phyloP scores from a whole-genome alignment of 192 early-diverging fungal genomes.

The Backusella liffmaniae region DNA sequence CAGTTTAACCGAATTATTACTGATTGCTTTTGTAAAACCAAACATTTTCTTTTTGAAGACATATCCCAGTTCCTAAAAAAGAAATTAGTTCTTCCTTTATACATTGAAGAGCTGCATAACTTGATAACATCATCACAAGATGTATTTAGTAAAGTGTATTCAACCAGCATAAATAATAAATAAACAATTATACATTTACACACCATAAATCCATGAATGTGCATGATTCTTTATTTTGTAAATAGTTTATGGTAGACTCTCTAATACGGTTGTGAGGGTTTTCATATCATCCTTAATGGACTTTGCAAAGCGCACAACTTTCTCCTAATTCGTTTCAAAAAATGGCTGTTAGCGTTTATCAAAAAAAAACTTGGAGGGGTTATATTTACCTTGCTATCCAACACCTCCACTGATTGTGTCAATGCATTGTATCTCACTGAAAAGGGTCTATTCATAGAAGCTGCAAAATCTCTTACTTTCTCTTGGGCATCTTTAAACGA shows the following conservation, averaged over 20 bases:
- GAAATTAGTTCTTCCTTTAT: not conserved
- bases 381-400: slow-evolving; percentile 64
- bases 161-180: not conserved
- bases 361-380: not conserved
- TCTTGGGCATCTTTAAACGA: slow-evolving; percentile 92
- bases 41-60: not conserved
- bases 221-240: not conserved
- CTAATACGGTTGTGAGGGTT: slow-evolving; percentile 71
- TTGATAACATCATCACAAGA: too few relatives aligned
- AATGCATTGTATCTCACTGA: slow-evolving; percentile 89
- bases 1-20: not conserved
- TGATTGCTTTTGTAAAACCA: too few relatives aligned
- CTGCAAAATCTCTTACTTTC: slow-evolving; percentile 84
- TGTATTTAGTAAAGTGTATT: too few relatives aligned
- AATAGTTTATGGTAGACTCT: slow-evolving; percentile 34
- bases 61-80: not conserved
- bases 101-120: too few relatives aligned
- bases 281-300: slow-evolving; percentile 78
- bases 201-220: not conserved
- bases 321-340: slow-evolving; percentile 57
- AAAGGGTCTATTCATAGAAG: slow-evolving; percentile 79
- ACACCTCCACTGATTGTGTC: slow-evolving; percentile 88
- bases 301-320: slow-evolving; percentile 76
- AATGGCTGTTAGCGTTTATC: not conserved
- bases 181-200: not conserved